phyloP scores from a whole-genome alignment of 2,329 filamentous ascomycete genomes.

The Phoma sp. region DNA sequence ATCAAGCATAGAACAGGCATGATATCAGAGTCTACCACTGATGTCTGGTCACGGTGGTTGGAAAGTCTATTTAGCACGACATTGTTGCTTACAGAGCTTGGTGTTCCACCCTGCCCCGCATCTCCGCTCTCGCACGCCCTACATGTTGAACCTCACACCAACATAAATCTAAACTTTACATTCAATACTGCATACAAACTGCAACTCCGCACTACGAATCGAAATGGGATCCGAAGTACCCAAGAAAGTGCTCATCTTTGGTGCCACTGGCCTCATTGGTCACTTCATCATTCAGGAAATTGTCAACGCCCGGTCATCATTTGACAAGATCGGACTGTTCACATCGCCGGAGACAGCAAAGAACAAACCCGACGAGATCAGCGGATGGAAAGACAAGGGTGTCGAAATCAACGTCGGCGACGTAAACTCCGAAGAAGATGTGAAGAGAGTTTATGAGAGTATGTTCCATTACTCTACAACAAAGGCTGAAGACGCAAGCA shows the following conservation, averaged over 20 bases:
- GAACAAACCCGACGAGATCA: constrained; percentile 58
- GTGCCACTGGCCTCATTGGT: constrained; percentile 61
- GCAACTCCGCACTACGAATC: background rate
- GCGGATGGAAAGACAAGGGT: constrained; percentile 54
- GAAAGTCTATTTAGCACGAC: background rate
- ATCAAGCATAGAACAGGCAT: background rate
- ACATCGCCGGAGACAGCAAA: constrained; percentile 61
- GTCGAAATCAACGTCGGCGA: constrained; percentile 64
- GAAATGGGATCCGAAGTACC: constrained; percentile 22
- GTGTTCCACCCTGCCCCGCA: constrained; percentile 6
- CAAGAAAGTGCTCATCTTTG: constrained; percentile 59
- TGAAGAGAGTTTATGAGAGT: constrained; percentile 64
- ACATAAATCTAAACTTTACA: background rate
- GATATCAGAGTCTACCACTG: background rate
- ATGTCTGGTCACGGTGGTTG: background rate
- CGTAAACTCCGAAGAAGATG: constrained; percentile 58
- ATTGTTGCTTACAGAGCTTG: background rate
- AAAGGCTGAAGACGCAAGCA: background rate
- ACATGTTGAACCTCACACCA: constrained; percentile 1
- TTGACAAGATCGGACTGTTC: constrained; percentile 61
- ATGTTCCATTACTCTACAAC: background rate
- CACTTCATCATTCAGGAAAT: constrained; percentile 60
- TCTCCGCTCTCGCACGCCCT: constrained; percentile 6
- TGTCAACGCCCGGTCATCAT: constrained; percentile 52
- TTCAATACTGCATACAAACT: background rate